Conservation (phyloP, 2,329 filamentous ascomycete genomes). For the Penicillium aurantiogriseum region DNA sequence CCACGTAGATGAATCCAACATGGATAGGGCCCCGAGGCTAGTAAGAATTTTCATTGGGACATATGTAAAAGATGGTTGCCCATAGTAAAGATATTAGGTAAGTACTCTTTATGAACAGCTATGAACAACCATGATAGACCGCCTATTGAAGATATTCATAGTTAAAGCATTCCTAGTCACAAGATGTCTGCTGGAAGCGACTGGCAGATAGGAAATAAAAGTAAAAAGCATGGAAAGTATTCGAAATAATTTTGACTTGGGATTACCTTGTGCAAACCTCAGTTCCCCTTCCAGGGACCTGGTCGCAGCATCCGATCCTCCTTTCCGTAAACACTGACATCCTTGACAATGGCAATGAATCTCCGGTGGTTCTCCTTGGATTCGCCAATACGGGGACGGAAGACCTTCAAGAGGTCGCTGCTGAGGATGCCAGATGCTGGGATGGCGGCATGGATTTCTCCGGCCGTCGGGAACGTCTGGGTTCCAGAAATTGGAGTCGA, state of each 20-base stretch:
- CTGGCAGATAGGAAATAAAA: background rate
- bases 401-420: conserved; percentile 45
- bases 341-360: conserved; percentile 47
- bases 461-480: conserved; percentile 44
- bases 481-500: conserved; percentile 31
- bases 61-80: background rate
- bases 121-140: background rate
- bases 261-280: background rate
- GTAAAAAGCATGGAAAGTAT: background rate
- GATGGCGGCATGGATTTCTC: conserved; percentile 49
- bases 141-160: background rate
- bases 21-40: background rate
- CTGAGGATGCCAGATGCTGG: conserved; percentile 47
- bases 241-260: background rate
- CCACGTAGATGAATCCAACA: background rate
- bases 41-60: background rate
- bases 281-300: conserved; percentile 35
- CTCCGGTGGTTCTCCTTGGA: conserved; percentile 42
- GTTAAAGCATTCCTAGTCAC: background rate
- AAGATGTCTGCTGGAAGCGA: background rate
- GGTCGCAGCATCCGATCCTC: conserved; percentile 43
- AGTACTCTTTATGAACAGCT: background rate
- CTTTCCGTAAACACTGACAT: conserved; percentile 45
- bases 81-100: background rate
- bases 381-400: conserved; percentile 44